Evolutionary conservation across 306 rosid species (phyloP).

Genomic region (Quercus bicolor): DNA sequence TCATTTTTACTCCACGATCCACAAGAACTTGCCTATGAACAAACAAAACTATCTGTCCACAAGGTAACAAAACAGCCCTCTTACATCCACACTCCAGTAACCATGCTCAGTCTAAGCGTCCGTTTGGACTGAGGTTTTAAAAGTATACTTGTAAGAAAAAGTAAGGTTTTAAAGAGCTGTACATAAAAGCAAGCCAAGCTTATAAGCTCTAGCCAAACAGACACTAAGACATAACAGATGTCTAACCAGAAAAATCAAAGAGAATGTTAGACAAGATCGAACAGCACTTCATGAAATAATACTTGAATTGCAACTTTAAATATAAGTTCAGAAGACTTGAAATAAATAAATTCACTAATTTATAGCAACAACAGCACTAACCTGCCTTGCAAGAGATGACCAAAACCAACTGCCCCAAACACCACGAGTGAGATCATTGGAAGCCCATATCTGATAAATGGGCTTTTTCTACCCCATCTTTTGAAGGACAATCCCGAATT

Average conservation of each 20-base stretch:
- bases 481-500: slow-evolving; percentile 40
- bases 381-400: slow-evolving; percentile 88
- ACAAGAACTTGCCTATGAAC: neutral
- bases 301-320: neutral
- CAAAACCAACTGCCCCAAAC: slow-evolving; percentile 80
- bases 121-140: too few relatives aligned
- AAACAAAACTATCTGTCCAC: neutral
- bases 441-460: slow-evolving; percentile 83
- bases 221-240: neutral
- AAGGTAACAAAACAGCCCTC: neutral
- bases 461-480: slow-evolving; percentile 72
- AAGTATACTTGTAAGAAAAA: too few relatives aligned
- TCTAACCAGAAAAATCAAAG: neutral
- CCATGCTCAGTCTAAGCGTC: neutral
- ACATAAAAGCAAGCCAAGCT: too few relatives aligned
- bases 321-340: neutral
- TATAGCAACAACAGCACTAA: slow-evolving; percentile 21
- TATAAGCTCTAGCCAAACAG: too few relatives aligned
- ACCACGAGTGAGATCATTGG: slow-evolving; percentile 92
- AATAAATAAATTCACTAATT: too few relatives aligned
- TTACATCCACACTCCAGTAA: neutral
- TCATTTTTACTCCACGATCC: neutral
- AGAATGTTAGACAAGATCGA: neutral
- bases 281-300: neutral
- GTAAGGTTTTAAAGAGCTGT: too few relatives aligned